Percentiles rank a stretch among this genome's conserved stretches.
Conservation (phyloP, 2,329 filamentous ascomycete species). For the Triangularia verruculosa region DNA sequence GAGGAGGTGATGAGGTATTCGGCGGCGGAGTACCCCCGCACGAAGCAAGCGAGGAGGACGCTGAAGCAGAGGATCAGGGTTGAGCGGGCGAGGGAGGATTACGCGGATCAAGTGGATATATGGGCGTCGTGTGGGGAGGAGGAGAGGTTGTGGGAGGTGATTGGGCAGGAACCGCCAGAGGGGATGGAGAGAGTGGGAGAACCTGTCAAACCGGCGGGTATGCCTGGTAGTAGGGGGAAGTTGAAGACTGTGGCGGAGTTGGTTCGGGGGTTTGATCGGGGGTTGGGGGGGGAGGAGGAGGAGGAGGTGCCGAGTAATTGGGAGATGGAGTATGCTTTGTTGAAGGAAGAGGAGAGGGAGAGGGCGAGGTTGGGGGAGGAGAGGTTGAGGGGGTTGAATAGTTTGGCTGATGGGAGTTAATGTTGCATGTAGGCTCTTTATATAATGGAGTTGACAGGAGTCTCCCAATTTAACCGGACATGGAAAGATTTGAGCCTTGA, state of each 20-base stretch:
- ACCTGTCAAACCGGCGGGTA: slow-evolving; percentile 28
- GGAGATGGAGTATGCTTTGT: slow-evolving; percentile 34
- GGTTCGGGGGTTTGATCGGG: slow-evolving; percentile 34
- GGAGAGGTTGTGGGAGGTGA: slow-evolving; percentile 43
- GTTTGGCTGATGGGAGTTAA: background rate
- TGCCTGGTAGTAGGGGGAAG: background rate
- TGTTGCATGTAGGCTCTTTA: background rate
- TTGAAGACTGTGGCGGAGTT: slow-evolving; percentile 22
- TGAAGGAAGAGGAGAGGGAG: slow-evolving; percentile 1
- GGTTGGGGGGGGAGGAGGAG: slow-evolving; percentile 40
- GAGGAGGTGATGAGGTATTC: slow-evolving; percentile 44
- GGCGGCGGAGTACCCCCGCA: slow-evolving; percentile 39
- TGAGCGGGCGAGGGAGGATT: slow-evolving; percentile 43
- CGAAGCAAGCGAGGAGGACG: slow-evolving; percentile 34
- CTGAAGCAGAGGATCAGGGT: slow-evolving; percentile 39
- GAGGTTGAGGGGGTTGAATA: background rate
- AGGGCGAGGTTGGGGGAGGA: slow-evolving; percentile 1
- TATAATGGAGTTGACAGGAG: background rate
- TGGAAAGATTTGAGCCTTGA: too few species aligned
- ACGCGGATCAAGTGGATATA: slow-evolving; percentile 44
- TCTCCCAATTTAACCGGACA: too few species aligned
- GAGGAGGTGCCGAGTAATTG: slow-evolving; percentile 40
- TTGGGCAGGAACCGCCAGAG: slow-evolving; percentile 40
- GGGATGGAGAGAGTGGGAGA: slow-evolving; percentile 31
- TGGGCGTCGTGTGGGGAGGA: slow-evolving; percentile 42